Conservation (phyloP, 345 rosid species). For the Lagerstroemia speciosa region DNA sequence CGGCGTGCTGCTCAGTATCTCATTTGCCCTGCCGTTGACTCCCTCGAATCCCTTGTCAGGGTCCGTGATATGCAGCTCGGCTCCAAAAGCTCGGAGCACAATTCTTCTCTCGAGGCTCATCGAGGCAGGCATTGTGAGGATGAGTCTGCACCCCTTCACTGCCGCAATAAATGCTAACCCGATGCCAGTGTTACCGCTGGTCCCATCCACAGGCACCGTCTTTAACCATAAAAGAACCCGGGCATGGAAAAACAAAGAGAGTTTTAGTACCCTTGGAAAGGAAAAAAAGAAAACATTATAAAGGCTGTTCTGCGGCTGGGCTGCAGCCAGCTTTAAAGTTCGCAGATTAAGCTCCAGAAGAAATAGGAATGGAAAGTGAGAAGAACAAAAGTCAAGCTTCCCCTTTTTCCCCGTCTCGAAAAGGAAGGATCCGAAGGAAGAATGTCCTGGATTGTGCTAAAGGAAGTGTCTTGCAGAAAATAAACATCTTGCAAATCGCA, state of each 20-base stretch:
- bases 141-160: slow-evolving; percentile 51
- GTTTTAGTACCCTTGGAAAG: neutral
- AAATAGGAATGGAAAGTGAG: no score
- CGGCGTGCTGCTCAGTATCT: slow-evolving; percentile 46
- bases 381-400: no score
- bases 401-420: no score
- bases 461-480: neutral
- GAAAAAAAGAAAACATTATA: no score
- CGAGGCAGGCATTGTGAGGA: slow-evolving; percentile 46
- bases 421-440: no score
- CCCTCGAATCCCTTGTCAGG: slow-evolving; percentile 35
- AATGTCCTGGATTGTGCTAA: no score
- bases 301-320: neutral
- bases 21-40: slow-evolving; percentile 35
- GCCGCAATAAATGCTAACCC: slow-evolving; percentile 67
- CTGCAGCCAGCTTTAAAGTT: neutral
- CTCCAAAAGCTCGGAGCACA: slow-evolving; percentile 60
- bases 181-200: slow-evolving; percentile 76
- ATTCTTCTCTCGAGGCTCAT: slow-evolving; percentile 57
- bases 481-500: neutral
- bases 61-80: slow-evolving; percentile 49
- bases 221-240: slow-evolving; percentile 11
- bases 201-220: slow-evolving; percentile 48
- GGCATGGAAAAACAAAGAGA: neutral
- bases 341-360: neutral